Percentiles rank a stretch among this genome's conserved stretches.
phyloP scores from a whole-genome alignment of 306 rosid genomes.

The Hylodesmum podocarpum region DNA sequence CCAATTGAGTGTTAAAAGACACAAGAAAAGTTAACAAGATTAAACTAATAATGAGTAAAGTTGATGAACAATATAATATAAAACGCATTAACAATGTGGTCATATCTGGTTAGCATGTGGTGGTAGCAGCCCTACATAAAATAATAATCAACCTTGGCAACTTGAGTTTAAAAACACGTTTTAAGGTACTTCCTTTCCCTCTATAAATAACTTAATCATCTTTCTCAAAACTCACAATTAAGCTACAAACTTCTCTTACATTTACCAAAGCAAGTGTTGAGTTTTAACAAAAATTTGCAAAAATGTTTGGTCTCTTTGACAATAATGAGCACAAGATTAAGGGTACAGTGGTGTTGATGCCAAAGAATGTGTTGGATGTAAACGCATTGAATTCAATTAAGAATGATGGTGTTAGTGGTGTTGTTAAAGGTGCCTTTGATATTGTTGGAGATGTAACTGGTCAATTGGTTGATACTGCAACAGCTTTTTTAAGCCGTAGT shows the following conservation, averaged over 20 bases:
- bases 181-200: background rate
- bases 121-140: background rate
- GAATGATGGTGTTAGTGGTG: background rate
- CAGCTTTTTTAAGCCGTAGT: background rate
- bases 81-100: background rate
- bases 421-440: background rate
- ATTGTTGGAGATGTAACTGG: background rate
- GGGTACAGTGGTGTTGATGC: slow-evolving; percentile 31
- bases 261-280: background rate
- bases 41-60: background rate
- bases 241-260: background rate
- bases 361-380: slow-evolving; percentile 19
- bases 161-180: background rate
- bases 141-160: background rate
- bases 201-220: background rate
- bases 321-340: slow-evolving; percentile 23
- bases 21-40: background rate
- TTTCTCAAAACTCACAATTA: background rate
- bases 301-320: background rate
- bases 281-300: background rate
- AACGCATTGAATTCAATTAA: background rate
- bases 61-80: background rate
- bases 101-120: background rate
- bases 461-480: background rate
- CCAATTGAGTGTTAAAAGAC: background rate